A percentile compares a stretch with the other conserved stretches of the same genome.
Evolutionary conservation across 306 rosid species (phyloP).

Genomic region (Glycine tomentella): DNA sequence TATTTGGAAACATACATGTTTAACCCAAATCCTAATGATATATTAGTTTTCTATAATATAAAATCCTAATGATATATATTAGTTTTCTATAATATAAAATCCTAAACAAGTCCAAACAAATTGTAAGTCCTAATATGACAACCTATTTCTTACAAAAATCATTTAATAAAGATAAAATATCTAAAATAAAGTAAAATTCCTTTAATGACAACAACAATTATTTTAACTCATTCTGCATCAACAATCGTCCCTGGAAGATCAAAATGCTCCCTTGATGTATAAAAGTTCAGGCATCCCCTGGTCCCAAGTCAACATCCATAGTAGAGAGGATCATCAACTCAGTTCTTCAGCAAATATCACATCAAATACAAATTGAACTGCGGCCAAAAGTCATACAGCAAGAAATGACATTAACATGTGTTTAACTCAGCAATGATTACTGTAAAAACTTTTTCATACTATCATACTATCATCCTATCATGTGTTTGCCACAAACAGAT

Average conservation of each 20-base stretch:
- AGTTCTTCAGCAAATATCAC: slow-evolving; percentile 69
- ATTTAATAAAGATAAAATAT: neutral
- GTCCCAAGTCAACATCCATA: slow-evolving; percentile 15
- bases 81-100: too few relatives aligned
- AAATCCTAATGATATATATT: neutral
- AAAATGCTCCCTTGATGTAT: slow-evolving; percentile 31
- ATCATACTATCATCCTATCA: too few relatives aligned
- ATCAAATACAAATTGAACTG: slow-evolving; percentile 68
- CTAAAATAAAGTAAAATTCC: neutral
- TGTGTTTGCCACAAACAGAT: too few relatives aligned
- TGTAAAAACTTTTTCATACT: too few relatives aligned
- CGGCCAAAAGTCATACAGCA: slow-evolving; percentile 32
- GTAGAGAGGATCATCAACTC: slow-evolving; percentile 41
- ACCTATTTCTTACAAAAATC: neutral
- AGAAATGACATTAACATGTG: neutral
- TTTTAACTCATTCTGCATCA: slow-evolving; percentile 3
- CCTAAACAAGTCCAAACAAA: neutral
- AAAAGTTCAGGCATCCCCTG: slow-evolving; percentile 23
- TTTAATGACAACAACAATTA: neutral
- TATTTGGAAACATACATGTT: neutral
- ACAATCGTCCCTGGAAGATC: slow-evolving; percentile 23
- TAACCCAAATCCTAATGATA: neutral
- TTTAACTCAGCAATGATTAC: neutral
- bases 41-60: neutral
- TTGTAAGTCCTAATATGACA: neutral